Evolutionary conservation across 768 basidiomycete genomes (phyloP).

Genomic region (Leccinellum luteum): DNA sequence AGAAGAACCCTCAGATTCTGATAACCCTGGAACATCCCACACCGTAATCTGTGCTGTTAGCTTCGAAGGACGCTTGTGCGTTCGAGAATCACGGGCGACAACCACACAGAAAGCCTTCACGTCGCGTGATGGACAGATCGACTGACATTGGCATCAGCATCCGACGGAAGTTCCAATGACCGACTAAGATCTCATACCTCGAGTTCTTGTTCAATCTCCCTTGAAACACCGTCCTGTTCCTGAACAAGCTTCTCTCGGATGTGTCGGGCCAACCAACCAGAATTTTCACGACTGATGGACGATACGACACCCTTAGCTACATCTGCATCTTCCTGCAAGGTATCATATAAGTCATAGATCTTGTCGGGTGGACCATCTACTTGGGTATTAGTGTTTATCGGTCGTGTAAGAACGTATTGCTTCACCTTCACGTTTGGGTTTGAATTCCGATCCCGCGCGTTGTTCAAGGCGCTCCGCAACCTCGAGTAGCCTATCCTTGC

Average conservation of each 20-base stretch:
- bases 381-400: not conserved
- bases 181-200: slow-evolving; percentile 45
- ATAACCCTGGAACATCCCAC: slow-evolving; percentile 68
- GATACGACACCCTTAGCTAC: slow-evolving; percentile 44
- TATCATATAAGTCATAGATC: slow-evolving; percentile 58
- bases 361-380: slow-evolving; percentile 38
- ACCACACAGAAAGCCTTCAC: slow-evolving; percentile 77
- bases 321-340: slow-evolving; percentile 53
- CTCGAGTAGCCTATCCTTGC: slow-evolving; percentile 49
- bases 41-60: slow-evolving; percentile 77
- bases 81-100: slow-evolving; percentile 61
- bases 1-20: slow-evolving; percentile 47
- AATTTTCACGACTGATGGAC: slow-evolving; percentile 42
- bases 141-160: slow-evolving; percentile 34
- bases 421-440: slow-evolving; percentile 41
- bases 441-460: slow-evolving; percentile 48
- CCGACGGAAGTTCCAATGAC: not conserved
- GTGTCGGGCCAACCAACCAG: slow-evolving; percentile 61
- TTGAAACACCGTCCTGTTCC: slow-evolving; percentile 48
- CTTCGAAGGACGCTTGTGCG: slow-evolving; percentile 46
- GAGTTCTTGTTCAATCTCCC: slow-evolving; percentile 72
- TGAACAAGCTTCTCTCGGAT: slow-evolving; percentile 46
- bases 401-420: not conserved
- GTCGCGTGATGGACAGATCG: slow-evolving; percentile 66
- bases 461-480: slow-evolving; percentile 65